A percentile compares a stretch with the other conserved stretches of the same genome.
Evolutionary conservation across 1,284 basidiomycete genomes (phyloP).

Genomic region (Ustilago xerochloae): DNA sequence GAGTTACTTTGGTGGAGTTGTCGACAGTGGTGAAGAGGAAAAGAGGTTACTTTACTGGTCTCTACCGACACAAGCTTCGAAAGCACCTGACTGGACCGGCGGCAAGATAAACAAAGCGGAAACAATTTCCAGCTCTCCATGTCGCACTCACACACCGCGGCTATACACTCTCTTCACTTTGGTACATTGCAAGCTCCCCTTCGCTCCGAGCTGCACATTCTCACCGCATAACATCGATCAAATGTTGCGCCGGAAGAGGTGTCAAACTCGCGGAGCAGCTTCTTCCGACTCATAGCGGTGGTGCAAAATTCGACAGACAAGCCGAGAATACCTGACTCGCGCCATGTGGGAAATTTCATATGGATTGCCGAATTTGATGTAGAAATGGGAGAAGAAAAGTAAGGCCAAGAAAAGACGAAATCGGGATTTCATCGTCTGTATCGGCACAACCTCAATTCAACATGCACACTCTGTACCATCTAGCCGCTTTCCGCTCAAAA

Average conservation of each 20-base stretch:
- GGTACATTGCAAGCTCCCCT: too few relatives aligned
- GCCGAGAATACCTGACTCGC: background rate
- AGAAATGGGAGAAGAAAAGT: background rate
- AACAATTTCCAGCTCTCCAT: too few relatives aligned
- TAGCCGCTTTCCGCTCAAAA: too few relatives aligned
- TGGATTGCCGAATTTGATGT: conserved; percentile 7
- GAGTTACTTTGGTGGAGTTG: background rate
- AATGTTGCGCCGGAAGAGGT: background rate
- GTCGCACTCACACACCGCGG: too few relatives aligned
- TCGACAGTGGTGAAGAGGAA: background rate
- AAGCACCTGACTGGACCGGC: too few relatives aligned
- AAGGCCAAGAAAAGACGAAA: background rate
- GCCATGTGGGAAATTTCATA: background rate
- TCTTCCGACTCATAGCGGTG: conserved; percentile 2
- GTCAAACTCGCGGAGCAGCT: background rate
- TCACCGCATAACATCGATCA: too few relatives aligned
- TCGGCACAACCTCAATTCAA: too few relatives aligned
- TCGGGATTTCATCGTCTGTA: background rate
- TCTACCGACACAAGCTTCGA: background rate
- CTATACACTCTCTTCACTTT: too few relatives aligned
- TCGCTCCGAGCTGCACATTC: too few relatives aligned
- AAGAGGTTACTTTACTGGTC: too few relatives aligned
- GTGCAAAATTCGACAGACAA: background rate
- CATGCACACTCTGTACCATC: too few relatives aligned
- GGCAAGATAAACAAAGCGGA: too few relatives aligned